Conservation (phyloP, 139 green algal species). For the Chlorella ohadii region DNA sequence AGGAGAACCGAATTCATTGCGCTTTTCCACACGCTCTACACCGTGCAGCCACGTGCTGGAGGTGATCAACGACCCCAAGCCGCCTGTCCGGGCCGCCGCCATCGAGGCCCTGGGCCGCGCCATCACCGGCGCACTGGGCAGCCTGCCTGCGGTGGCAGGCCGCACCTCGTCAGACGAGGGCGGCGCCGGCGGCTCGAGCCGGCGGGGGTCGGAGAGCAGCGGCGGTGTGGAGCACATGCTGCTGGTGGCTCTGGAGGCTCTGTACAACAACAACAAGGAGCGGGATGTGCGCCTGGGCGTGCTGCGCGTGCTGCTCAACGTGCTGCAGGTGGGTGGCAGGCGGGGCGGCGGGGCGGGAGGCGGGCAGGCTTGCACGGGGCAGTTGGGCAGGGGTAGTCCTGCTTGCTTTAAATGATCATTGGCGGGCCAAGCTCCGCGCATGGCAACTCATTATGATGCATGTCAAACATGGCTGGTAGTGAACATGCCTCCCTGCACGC, state of each 20-base stretch:
- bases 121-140: constrained; percentile 64
- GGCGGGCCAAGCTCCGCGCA: no score
- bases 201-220: constrained; percentile 8
- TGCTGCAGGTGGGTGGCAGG: constrained; percentile 62
- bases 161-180: no score
- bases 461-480: no score
- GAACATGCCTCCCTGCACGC: no score
- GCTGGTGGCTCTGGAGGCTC: constrained; percentile 72
- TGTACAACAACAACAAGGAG: constrained; percentile 71
- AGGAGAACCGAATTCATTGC: no score
- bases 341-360: background rate
- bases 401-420: no score
- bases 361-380: background rate
- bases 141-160: background rate
- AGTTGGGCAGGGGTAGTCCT: no score
- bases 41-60: constrained; percentile 71
- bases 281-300: constrained; percentile 75
- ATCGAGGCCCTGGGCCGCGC: constrained; percentile 76
- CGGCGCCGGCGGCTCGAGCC: background rate
- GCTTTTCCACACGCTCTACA: no score
- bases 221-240: constrained; percentile 84
- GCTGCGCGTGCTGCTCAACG: constrained; percentile 72
- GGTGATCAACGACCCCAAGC: constrained; percentile 53
- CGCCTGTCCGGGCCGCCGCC: constrained; percentile 57
- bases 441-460: no score